Evolutionary conservation across 164 flowering plant species (phyloP).

Genomic region (Stephania japonica): DNA sequence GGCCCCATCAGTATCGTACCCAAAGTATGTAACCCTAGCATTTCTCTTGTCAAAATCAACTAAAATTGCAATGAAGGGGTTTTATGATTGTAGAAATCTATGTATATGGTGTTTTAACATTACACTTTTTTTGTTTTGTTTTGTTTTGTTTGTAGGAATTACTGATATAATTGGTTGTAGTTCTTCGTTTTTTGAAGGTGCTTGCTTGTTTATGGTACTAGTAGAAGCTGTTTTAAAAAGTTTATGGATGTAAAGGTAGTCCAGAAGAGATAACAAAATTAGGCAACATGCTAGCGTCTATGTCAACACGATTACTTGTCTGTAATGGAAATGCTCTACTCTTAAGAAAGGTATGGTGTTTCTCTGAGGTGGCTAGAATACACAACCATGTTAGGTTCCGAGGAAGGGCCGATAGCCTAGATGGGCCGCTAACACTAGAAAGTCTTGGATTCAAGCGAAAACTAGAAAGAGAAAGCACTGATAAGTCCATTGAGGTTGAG

Average conservation of each 20-base stretch:
- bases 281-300: slow-evolving; percentile 39
- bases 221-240: slow-evolving; percentile 5
- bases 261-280: neutral
- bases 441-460: slow-evolving; percentile 36
- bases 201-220: neutral
- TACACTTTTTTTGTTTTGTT: neutral
- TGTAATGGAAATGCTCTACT: slow-evolving; percentile 43
- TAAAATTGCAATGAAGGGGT: neutral
- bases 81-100: neutral
- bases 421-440: slow-evolving; percentile 40
- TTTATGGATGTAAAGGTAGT: slow-evolving; percentile 7
- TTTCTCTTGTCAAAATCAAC: too few relatives aligned
- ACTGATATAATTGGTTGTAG: neutral
- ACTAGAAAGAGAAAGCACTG: slow-evolving; percentile 8
- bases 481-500: slow-evolving; percentile 12
- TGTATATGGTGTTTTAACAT: too few relatives aligned
- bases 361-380: slow-evolving; percentile 23
- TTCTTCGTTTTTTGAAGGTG: neutral
- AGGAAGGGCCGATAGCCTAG: slow-evolving; percentile 13
- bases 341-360: slow-evolving; percentile 21
- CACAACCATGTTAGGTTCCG: slow-evolving; percentile 27
- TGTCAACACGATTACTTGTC: slow-evolving; percentile 41
- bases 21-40: too few relatives aligned
- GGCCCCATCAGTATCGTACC: too few relatives aligned
- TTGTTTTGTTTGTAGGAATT: neutral